Base-by-base conservation (phyloP, 768 basidiomycete genomes). In the Rhodotorula toruloides region DNA sequence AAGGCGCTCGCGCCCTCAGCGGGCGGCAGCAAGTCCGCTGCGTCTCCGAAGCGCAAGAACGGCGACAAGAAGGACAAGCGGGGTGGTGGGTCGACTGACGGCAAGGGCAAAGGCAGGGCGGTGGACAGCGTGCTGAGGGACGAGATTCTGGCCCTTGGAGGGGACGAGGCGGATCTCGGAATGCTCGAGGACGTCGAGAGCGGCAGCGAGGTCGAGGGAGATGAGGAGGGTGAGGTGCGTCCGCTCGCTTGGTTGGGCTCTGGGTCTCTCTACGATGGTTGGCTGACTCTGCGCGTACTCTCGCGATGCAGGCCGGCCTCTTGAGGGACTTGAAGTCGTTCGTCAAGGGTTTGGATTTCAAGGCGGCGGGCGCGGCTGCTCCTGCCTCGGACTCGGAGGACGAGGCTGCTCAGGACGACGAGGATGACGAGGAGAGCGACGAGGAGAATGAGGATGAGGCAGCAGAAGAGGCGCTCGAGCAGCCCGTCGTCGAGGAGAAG, bases 301-400 rank as follows among this genome's bases (percentile, higher is more conserved):
- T 27, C 60, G 42, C n/a, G n/a, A n/a, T n/a, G n/a, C 64, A 82
- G 83, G 78, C 80, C 61, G 65, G 71, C 22, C 78, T 83, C 22
- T 72, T 79, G 31, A 79, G 79, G 58, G 83, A 82, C 74, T 78
- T 82, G 57, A 80, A 79, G 39, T 81, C 80, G 68, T 82, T 82
- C 71, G 74, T 83, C 54, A 80, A 81, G 61, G 71, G 48, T 8
- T 65, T 73, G 62, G 74, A 77, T 34, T 77, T 76, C 36, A 64
- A 67, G 14, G 73, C 74, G 3, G 74, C 67, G 2, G 68, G 61
- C 5, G 61, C 64, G 1, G 57, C 54, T 11, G 71, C 65, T 3
- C 72, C 68, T 8, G 69, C 63, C 5, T 74, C 72, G 3, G 70
- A 73, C 19, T 72, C 64, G 11, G 72, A 68, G 17, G 72, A 67